Conservation (phyloP, 345 rosid species). For the Euphorbia lathyris region DNA sequence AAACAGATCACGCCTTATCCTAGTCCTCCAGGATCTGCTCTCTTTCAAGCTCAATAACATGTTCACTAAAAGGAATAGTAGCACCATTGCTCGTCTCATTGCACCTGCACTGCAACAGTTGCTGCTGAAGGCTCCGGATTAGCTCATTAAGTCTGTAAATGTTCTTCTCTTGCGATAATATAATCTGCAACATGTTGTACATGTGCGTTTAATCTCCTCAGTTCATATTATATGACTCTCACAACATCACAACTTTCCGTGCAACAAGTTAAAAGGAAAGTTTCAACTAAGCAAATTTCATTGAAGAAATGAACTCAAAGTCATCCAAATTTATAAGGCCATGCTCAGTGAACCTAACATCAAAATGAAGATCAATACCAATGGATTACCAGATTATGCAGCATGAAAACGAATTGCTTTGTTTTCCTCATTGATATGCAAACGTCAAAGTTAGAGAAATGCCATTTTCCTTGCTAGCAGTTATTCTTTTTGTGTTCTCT, state of each 20-base stretch:
- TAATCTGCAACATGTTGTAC: conserved; percentile 80
- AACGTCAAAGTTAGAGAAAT: not conserved
- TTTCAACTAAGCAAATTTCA: not conserved
- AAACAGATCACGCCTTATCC: conserved; percentile 12
- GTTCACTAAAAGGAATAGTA: conserved; percentile 34
- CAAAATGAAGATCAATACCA: not conserved
- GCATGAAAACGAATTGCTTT: not conserved
- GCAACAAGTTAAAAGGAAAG: too few species aligned
- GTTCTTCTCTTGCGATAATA: conserved; percentile 75
- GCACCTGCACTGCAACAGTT: conserved; percentile 52
- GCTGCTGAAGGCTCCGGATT: conserved; percentile 58
- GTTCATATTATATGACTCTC: not conserved
- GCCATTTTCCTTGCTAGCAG: not conserved
- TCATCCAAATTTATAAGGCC: not conserved
- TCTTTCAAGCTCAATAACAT: conserved; percentile 53
- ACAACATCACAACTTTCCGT: not conserved
- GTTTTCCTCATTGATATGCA: not conserved
- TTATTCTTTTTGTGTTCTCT: not conserved
- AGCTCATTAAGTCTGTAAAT: conserved; percentile 76
- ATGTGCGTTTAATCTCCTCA: not conserved
- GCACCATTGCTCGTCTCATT: conserved; percentile 40
- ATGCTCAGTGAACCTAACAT: not conserved
- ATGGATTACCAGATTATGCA: not conserved
- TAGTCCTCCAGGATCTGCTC: conserved; percentile 58
- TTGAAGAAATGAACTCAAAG: not conserved